Evolutionary conservation across 345 rosid species (phyloP).

Genomic region (Lagerstroemia speciosa): DNA sequence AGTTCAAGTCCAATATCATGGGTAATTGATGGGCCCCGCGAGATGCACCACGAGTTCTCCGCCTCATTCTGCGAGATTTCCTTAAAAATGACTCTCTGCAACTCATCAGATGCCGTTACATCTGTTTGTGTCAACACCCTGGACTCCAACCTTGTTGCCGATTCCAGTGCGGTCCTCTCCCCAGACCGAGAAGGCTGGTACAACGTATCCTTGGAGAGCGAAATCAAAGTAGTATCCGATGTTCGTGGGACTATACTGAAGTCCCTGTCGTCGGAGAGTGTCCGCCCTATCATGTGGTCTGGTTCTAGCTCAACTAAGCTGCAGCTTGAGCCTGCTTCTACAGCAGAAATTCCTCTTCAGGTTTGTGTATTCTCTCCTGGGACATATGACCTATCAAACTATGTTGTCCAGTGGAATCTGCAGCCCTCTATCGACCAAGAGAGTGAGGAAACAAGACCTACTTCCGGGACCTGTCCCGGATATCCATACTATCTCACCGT

Average conservation of each 20-base stretch:
- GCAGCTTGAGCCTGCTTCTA: slow-evolving; percentile 47
- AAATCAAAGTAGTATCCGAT: slow-evolving; percentile 42
- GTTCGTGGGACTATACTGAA: slow-evolving; percentile 23
- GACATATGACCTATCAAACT: slow-evolving; percentile 64
- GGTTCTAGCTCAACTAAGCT: slow-evolving; percentile 62
- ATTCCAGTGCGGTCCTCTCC: slow-evolving; percentile 17
- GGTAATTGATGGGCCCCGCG: slow-evolving; percentile 57
- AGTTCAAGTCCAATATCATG: slow-evolving; percentile 65
- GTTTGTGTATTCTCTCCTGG: slow-evolving; percentile 73
- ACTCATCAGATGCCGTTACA: slow-evolving; percentile 40
- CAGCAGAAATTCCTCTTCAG: slow-evolving; percentile 50
- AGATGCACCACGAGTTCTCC: slow-evolving; percentile 53
- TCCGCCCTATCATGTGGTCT: slow-evolving; percentile 66
- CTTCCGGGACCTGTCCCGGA: slow-evolving; percentile 61
- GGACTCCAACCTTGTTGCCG: slow-evolving; percentile 23
- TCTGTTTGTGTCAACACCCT: slow-evolving; percentile 40
- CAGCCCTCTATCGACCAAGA: slow-evolving; percentile 13
- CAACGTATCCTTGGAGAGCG: slow-evolving; percentile 31
- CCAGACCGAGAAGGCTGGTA: slow-evolving; percentile 66
- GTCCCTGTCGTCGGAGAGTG: slow-evolving; percentile 36
- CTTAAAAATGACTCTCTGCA: slow-evolving; percentile 55
- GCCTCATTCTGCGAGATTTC: slow-evolving; percentile 49
- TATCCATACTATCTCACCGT: slow-evolving; percentile 65
- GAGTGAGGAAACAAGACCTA: slow-evolving; percentile 17
- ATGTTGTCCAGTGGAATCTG: slow-evolving; percentile 63